Conservation (phyloP, 2,329 filamentous ascomycete species). For the Penicillium sp. region DNA sequence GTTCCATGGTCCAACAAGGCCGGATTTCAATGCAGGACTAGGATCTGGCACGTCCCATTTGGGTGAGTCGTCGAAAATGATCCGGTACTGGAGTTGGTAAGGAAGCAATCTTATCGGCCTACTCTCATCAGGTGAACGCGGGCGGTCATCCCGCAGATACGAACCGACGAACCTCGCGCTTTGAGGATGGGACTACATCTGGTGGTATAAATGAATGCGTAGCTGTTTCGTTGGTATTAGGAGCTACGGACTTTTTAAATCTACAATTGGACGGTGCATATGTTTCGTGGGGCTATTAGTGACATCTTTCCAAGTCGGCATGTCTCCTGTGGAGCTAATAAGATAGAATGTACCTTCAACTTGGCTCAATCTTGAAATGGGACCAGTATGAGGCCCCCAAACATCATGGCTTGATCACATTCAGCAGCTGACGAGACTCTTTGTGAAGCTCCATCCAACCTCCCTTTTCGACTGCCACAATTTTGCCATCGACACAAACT, state of each 20-base stretch:
- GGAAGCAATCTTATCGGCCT: not conserved
- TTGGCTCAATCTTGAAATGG: not conserved
- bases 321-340: too few relatives aligned
- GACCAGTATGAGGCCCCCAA: not conserved
- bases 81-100: not conserved
- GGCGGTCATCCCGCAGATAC: constrained; percentile 6
- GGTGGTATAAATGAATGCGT: not conserved
- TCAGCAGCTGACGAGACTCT: constrained; percentile 23
- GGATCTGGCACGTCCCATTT: not conserved
- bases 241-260: too few relatives aligned
- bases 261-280: too few relatives aligned
- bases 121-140: not conserved
- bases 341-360: not conserved
- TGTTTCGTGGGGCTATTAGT: too few relatives aligned
- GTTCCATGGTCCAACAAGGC: constrained; percentile 20
- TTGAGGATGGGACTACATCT: not conserved
- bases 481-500: constrained; percentile 88
- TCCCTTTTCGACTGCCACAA: constrained; percentile 67
- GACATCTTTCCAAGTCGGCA: too few relatives aligned
- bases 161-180: not conserved
- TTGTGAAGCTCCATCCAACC: constrained; percentile 66
- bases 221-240: not conserved
- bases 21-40: not conserved
- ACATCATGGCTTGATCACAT: constrained; percentile 9
- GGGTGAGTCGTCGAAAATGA: not conserved